Evolutionary conservation across 2,329 filamentous ascomycete genomes (phyloP).

Genomic region (Parastagonospora avenae): DNA sequence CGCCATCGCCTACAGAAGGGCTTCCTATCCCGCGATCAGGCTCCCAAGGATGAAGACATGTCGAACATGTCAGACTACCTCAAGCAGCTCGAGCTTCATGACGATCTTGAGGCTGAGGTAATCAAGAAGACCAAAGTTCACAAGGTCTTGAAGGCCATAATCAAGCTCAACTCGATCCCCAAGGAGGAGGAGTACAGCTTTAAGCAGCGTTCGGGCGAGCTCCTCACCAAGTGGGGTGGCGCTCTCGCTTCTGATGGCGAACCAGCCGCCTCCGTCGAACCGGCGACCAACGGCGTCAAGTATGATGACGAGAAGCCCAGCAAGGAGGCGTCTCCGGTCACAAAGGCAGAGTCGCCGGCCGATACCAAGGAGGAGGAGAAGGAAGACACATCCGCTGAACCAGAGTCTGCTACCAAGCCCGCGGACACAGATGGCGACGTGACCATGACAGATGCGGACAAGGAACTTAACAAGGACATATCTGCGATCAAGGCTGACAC

Average conservation of each 20-base stretch:
- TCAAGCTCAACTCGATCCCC: constrained; percentile 79
- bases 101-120: constrained; percentile 84
- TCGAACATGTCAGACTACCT: constrained; percentile 76
- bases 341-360: constrained; percentile 26
- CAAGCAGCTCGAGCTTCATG: constrained; percentile 77
- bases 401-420: constrained; percentile 20
- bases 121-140: constrained; percentile 95
- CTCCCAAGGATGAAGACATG: constrained; percentile 88
- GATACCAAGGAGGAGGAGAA: constrained; percentile 28
- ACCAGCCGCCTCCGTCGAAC: constrained; percentile 23
- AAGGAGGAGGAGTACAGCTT: constrained; percentile 89
- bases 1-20: constrained; percentile 95
- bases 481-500: constrained; percentile 22
- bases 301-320: constrained; percentile 42
- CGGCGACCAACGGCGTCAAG: constrained; percentile 43
- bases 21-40: constrained; percentile 81
- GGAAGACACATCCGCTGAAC: constrained; percentile 26
- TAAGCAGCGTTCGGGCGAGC: constrained; percentile 77
- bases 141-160: constrained; percentile 94
- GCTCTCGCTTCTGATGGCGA: constrained; percentile 58
- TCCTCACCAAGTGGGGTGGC: constrained; percentile 90
- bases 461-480: constrained; percentile 19
- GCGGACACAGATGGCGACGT: constrained; percentile 32
- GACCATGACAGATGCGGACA: constrained; percentile 31
- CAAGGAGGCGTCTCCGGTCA: constrained; percentile 40